A percentile compares a stretch with the other conserved stretches of the same genome.
Evolutionary conservation across 176 grass and related monocot species (phyloP).

Genomic region (Stipa capillata): DNA sequence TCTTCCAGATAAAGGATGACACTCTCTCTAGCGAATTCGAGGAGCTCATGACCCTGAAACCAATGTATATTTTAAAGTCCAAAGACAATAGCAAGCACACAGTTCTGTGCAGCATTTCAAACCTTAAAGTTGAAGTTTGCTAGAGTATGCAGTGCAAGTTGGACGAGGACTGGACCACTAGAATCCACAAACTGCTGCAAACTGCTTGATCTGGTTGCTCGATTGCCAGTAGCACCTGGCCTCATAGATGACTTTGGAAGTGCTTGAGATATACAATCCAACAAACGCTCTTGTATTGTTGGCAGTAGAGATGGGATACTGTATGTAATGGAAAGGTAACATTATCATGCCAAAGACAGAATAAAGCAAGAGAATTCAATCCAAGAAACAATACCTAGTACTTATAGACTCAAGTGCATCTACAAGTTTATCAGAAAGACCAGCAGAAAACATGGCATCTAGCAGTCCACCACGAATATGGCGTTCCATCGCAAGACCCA

Average conservation of each 20-base stretch:
- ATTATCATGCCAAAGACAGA: slow-evolving; percentile 9
- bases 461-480: slow-evolving; percentile 82
- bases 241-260: slow-evolving; percentile 68
- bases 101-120: slow-evolving; percentile 15
- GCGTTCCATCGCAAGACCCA: slow-evolving; percentile 86
- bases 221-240: slow-evolving; percentile 30
- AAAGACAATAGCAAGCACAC: neutral
- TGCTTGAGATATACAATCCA: slow-evolving; percentile 76
- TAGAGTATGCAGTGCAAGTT: slow-evolving; percentile 80
- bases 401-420: slow-evolving; percentile 75
- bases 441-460: slow-evolving; percentile 82
- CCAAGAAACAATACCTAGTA: slow-evolving; percentile 42
- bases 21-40: slow-evolving; percentile 84
- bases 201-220: slow-evolving; percentile 50
- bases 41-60: slow-evolving; percentile 94
- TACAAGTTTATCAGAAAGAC: slow-evolving; percentile 80
- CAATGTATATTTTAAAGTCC: slow-evolving; percentile 22
- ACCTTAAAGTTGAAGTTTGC: slow-evolving; percentile 94
- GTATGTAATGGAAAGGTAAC: slow-evolving; percentile 21
- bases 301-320: slow-evolving; percentile 86
- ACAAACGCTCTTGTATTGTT: slow-evolving; percentile 82
- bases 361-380: slow-evolving; percentile 5
- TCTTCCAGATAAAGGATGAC: slow-evolving; percentile 91
- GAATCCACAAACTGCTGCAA: slow-evolving; percentile 63
- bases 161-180: slow-evolving; percentile 54